Conservation (phyloP, 1,284 basidiomycete genomes). For the Puccinia hordei region DNA sequence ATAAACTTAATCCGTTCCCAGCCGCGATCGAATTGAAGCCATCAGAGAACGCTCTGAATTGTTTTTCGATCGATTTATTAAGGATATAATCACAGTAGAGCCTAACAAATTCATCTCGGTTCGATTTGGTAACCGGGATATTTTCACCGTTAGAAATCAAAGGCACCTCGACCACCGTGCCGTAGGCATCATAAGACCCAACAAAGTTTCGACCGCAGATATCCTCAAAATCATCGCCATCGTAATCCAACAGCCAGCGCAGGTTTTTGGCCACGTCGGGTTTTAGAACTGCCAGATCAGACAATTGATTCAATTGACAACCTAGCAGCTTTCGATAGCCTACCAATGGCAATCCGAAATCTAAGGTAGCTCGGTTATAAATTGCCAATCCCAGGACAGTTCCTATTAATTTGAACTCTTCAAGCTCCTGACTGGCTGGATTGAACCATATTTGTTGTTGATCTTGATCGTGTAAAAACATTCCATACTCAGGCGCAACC, state of each 20-base stretch:
- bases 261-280: conserved; percentile 54
- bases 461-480: conserved; percentile 55
- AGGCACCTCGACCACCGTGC: conserved; percentile 53
- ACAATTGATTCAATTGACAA: conserved; percentile 51
- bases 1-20: conserved; percentile 56
- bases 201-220: conserved; percentile 54
- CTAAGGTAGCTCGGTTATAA: conserved; percentile 55
- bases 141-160: conserved; percentile 53
- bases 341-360: conserved; percentile 54
- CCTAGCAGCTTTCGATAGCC: conserved; percentile 55
- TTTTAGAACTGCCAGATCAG: conserved; percentile 53
- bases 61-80: conserved; percentile 30
- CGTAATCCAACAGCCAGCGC: conserved; percentile 52
- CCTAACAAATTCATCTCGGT: conserved; percentile 52
- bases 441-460: conserved; percentile 56
- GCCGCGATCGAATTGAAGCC: conserved; percentile 55
- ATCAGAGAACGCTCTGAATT: conserved; percentile 53
- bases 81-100: conserved; percentile 34
- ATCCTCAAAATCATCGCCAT: conserved; percentile 52
- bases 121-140: conserved; percentile 53
- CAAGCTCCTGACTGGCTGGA: conserved; percentile 54
- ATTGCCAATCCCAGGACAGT: conserved; percentile 54
- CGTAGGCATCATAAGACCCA: conserved; percentile 54
- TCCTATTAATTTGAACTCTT: conserved; percentile 56
- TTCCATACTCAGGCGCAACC: conserved; percentile 54